A percentile compares a stretch with the other conserved stretches of the same genome.
phyloP scores from a whole-genome alignment of 108 stramenopile species.

The Stephanodiscus triporus region DNA sequence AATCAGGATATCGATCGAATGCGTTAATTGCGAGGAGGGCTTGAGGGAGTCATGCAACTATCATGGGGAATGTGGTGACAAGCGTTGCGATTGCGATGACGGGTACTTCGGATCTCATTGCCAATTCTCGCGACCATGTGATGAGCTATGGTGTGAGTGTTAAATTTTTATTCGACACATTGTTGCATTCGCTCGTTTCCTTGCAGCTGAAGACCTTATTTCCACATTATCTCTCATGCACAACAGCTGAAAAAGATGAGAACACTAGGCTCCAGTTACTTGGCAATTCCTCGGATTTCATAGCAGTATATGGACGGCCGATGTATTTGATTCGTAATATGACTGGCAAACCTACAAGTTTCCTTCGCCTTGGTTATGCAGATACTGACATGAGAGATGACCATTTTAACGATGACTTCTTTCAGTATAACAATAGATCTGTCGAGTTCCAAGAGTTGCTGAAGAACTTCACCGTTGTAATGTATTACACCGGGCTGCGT shows the following conservation, averaged over 20 bases:
- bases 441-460: constrained; percentile 31
- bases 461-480: constrained; percentile 41
- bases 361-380: constrained; percentile 33
- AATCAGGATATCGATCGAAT: constrained; percentile 2
- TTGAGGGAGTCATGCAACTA: constrained; percentile 26
- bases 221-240: not conserved
- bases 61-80: constrained; percentile 19
- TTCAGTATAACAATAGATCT: constrained; percentile 15
- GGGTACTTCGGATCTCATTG: constrained; percentile 14
- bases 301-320: constrained; percentile 39
- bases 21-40: constrained; percentile 16
- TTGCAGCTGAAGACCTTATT: not conserved
- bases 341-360: constrained; percentile 29
- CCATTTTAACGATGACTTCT: constrained; percentile 46
- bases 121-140: constrained; percentile 26
- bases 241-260: constrained; percentile 27
- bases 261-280: constrained; percentile 23
- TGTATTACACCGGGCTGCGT: constrained; percentile 34
- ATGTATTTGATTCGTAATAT: constrained; percentile 21
- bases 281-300: constrained; percentile 15
- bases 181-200: not conserved
- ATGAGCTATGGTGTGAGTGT: constrained; percentile 20
- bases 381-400: constrained; percentile 20
- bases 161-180: not conserved
- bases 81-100: constrained; percentile 11